These are phyloP conservation scores for Andrographis paniculata DNA, from an alignment of 305 asterid species.

Conservation along the genomic window DNA sequence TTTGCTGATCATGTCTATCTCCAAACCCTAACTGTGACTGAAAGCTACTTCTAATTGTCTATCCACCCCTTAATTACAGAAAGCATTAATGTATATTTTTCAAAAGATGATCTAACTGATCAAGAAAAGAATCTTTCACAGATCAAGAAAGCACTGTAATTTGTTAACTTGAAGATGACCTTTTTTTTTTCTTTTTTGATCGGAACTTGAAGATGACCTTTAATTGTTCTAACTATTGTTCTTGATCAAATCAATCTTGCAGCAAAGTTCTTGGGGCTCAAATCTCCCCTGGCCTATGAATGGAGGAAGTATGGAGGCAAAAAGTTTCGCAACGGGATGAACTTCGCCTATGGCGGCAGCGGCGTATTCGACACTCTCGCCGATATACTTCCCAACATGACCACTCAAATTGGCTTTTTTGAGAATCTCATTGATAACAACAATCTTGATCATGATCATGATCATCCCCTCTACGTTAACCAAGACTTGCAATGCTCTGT, in stretches of 20 bases:
- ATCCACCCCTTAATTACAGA: too few species aligned
- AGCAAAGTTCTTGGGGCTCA: slow-evolving; percentile 6
- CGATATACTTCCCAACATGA: background rate
- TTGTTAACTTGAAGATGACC: too few species aligned
- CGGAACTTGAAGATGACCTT: background rate
- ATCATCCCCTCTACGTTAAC: background rate
- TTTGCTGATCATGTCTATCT: too few species aligned
- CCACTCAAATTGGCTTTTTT: slow-evolving; percentile 2
- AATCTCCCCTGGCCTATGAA: slow-evolving; percentile 5
- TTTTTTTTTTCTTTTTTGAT: background rate
- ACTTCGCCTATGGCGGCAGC: slow-evolving; percentile 13
- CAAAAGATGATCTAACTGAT: too few species aligned
- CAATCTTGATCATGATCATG: too few species aligned
- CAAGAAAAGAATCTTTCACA: too few species aligned
- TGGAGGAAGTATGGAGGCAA: slow-evolving; percentile 3
- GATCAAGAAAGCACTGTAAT: too few species aligned
- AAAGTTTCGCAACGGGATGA: background rate
- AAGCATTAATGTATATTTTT: too few species aligned
- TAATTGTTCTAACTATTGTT: background rate
- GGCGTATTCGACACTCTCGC: slow-evolving; percentile 7
- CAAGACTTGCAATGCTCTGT: background rate
- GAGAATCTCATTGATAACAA: too few species aligned
- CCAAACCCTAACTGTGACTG: too few species aligned
- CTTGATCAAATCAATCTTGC: background rate
- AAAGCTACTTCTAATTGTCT: too few species aligned